These are phyloP conservation scores for Puccinia polysora DNA, from an alignment of 1,284 basidiomycete species.

Conservation along the genomic window DNA sequence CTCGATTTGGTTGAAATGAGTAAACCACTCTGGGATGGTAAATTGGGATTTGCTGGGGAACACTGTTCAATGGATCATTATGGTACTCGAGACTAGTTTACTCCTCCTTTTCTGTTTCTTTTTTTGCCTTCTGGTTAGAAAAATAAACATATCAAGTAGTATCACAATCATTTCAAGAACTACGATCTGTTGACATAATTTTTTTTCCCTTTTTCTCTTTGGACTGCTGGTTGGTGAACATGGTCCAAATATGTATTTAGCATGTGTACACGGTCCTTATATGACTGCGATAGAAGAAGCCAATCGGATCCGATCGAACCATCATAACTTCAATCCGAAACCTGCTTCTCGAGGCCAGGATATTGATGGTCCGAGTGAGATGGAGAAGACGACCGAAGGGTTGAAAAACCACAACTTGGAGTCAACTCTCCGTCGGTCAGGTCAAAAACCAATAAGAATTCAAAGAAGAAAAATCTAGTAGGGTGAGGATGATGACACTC, in stretches of 20 bases:
- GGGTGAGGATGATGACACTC: too few relatives aligned
- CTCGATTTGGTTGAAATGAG: slow-evolving; percentile 52
- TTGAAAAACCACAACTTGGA: too few relatives aligned
- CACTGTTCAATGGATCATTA: slow-evolving; percentile 51
- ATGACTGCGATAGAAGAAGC: slow-evolving; percentile 48
- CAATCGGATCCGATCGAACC: slow-evolving; percentile 42
- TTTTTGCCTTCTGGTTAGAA: not conserved
- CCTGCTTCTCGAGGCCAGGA: too few relatives aligned
- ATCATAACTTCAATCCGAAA: not conserved
- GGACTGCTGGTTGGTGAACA: not conserved
- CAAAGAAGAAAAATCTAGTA: too few relatives aligned
- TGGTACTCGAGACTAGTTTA: not conserved
- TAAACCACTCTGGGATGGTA: slow-evolving; percentile 52
- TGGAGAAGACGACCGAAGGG: too few relatives aligned
- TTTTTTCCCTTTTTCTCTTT: too few relatives aligned
- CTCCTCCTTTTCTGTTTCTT: not conserved
- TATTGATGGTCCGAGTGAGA: too few relatives aligned
- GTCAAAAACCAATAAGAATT: too few relatives aligned
- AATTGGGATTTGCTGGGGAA: slow-evolving; percentile 54
- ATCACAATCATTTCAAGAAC: not conserved
- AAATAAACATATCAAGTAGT: not conserved
- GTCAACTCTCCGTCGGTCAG: too few relatives aligned
- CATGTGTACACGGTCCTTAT: slow-evolving; percentile 50
- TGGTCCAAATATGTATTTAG: slow-evolving; percentile 43
- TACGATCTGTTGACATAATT: not conserved